Evolutionary conservation across 108 stramenopile species (phyloP).

Genomic region (Ochromonas danica): DNA sequence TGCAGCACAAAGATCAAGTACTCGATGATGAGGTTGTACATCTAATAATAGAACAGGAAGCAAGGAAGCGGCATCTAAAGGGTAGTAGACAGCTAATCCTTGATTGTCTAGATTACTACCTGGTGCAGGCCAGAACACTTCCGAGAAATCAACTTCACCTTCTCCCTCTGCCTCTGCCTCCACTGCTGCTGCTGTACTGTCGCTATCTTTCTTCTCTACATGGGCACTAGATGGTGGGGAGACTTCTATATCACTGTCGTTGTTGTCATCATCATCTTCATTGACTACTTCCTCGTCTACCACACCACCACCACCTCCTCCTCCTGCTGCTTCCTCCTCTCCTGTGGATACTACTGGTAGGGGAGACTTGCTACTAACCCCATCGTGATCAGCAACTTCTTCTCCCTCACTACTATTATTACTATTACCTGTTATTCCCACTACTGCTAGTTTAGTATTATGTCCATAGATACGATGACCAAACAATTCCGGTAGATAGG

Average conservation of each 20-base stretch:
- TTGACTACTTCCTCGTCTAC: too few relatives aligned
- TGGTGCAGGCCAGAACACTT: not conserved
- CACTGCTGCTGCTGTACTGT: not conserved
- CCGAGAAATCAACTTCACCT: not conserved
- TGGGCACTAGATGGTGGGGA: not conserved
- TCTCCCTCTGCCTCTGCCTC: not conserved
- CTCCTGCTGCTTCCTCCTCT: too few relatives aligned
- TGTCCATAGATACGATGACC: not conserved
- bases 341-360: too few relatives aligned
- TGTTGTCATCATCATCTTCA: not conserved
- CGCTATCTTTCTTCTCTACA: not conserved
- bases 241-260: not conserved
- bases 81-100: not conserved
- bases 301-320: too few relatives aligned
- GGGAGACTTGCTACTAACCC: too few relatives aligned
- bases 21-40: not conserved
- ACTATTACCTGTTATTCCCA: too few relatives aligned
- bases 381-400: too few relatives aligned
- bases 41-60: not conserved
- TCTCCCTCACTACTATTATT: too few relatives aligned
- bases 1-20: not conserved
- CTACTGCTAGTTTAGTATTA: too few relatives aligned
- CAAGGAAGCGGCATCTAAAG: not conserved
- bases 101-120: not conserved
- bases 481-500: not conserved